Conservation (phyloP, 352 stramenopile species). For the Phytophthora nicotianae region DNA sequence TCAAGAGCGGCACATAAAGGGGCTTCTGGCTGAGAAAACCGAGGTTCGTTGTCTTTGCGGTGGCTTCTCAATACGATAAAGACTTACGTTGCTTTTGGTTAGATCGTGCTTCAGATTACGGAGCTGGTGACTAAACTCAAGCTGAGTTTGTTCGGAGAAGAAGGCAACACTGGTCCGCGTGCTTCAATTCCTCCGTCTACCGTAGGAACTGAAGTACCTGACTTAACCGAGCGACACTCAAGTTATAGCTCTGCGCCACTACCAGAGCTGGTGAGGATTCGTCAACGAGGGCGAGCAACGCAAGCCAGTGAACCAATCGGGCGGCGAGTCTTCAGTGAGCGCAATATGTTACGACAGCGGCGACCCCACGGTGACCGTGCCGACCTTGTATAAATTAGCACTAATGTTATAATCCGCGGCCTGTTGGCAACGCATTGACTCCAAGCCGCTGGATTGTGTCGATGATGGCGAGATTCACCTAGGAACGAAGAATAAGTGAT, state of each 20-base stretch:
- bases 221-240: conserved; percentile 19
- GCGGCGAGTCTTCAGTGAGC: conserved; percentile 27
- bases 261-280: conserved; percentile 13
- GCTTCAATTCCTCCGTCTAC: conserved; percentile 8
- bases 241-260: conserved; percentile 18
- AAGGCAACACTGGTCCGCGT: conserved; percentile 1
- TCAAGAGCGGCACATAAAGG: conserved; percentile 67
- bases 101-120: conserved; percentile 68
- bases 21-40: conserved; percentile 70
- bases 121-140: conserved; percentile 50
- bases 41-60: conserved; percentile 40
- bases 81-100: conserved; percentile 10
- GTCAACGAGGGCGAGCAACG: conserved; percentile 22
- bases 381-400: conserved; percentile 8
- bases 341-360: conserved; percentile 32
- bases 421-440: conserved; percentile 33
- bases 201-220: conserved; percentile 4
- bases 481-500: background rate
- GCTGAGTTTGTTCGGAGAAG: conserved; percentile 37
- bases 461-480: conserved; percentile 77
- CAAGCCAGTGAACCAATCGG: conserved; percentile 36
- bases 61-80: background rate
- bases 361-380: conserved; percentile 19
- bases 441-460: conserved; percentile 53
- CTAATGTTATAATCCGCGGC: conserved; percentile 10